A percentile compares a stretch with the other conserved stretches of the same genome.
Conservation (phyloP, 768 basidiomycete genomes). For the Lyophyllum decastes region DNA sequence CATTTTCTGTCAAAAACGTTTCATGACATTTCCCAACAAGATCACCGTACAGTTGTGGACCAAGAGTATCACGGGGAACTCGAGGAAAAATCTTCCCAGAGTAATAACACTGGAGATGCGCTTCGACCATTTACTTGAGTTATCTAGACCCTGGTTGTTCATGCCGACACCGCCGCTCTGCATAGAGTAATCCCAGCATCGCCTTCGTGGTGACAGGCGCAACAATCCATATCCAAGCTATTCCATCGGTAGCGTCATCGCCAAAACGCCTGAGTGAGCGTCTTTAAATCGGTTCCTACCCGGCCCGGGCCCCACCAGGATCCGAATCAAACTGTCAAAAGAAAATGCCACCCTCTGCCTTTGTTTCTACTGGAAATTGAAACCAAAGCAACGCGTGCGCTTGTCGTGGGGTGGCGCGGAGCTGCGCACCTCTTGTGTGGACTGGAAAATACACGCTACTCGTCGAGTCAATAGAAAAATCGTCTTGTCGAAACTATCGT, state of each 20-base stretch:
- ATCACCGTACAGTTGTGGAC: not conserved
- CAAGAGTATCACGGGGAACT: not conserved
- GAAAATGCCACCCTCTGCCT: not conserved
- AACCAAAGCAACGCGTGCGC: not conserved
- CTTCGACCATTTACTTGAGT: not conserved
- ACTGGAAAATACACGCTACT: not conserved
- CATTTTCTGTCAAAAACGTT: not conserved
- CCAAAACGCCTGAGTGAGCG: not conserved
- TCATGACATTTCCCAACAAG: not conserved
- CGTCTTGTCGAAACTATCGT: not conserved
- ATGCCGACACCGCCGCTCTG: too few species aligned
- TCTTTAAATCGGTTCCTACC: conserved; percentile 7
- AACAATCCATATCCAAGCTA: not conserved
- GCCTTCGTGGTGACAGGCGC: conserved; percentile 5
- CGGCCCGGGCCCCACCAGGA: conserved; percentile 11
- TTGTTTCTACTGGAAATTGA: not conserved
- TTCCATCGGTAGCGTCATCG: not conserved
- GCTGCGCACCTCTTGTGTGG: not conserved
- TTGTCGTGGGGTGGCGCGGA: not conserved
- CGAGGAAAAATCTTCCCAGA: not conserved
- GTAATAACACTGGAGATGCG: not conserved
- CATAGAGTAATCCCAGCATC: not conserved
- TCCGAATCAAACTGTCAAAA: conserved; percentile 14
- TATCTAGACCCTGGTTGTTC: too few species aligned
- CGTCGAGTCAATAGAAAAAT: not conserved